Conservation (phyloP, 2,329 filamentous ascomycete genomes). For the Fusarium luffae region DNA sequence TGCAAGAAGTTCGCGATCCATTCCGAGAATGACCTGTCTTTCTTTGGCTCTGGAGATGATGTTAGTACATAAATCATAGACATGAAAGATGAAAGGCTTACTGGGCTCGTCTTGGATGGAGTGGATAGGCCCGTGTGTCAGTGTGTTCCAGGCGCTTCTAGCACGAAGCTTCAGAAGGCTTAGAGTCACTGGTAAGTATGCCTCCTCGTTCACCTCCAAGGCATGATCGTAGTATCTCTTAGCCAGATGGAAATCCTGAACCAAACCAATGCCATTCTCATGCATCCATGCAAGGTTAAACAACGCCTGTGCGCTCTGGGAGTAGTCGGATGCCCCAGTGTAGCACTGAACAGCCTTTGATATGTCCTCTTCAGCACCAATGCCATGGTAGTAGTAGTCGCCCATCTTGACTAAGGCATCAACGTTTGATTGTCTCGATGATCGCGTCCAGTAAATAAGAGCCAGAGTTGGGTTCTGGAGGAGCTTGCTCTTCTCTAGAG, state of each 20-base stretch:
- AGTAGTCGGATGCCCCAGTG: constrained; percentile 87
- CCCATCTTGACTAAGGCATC: constrained; percentile 98
- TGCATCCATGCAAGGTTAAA: constrained; percentile 99
- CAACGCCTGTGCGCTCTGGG: constrained; percentile 92
- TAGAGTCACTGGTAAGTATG: constrained; percentile 91
- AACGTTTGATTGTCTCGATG: constrained; percentile 90
- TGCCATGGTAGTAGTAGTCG: constrained; percentile 91
- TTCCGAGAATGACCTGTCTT: constrained; percentile 82
- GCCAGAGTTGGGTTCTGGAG: constrained; percentile 71
- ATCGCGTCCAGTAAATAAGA: constrained; percentile 94
- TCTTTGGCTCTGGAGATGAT: constrained; percentile 67
- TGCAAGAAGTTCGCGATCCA: constrained; percentile 90
- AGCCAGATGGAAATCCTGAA: constrained; percentile 96
- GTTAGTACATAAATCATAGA: constrained; percentile 32
- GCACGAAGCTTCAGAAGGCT: constrained; percentile 86
- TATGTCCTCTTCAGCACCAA: constrained; percentile 76
- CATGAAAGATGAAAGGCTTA: constrained; percentile 57
- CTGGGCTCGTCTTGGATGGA: constrained; percentile 90
- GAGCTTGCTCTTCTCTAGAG: constrained; percentile 49
- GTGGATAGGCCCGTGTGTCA: constrained; percentile 91
- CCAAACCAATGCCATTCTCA: constrained; percentile 91
- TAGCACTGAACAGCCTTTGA: constrained; percentile 95
- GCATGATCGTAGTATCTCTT: constrained; percentile 97
- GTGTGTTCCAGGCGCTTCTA: constrained; percentile 92
- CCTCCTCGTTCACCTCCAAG: constrained; percentile 89